Conservation (phyloP, 495 filamentous ascomycete species). For the Melanomma pulvis-pyrius region DNA sequence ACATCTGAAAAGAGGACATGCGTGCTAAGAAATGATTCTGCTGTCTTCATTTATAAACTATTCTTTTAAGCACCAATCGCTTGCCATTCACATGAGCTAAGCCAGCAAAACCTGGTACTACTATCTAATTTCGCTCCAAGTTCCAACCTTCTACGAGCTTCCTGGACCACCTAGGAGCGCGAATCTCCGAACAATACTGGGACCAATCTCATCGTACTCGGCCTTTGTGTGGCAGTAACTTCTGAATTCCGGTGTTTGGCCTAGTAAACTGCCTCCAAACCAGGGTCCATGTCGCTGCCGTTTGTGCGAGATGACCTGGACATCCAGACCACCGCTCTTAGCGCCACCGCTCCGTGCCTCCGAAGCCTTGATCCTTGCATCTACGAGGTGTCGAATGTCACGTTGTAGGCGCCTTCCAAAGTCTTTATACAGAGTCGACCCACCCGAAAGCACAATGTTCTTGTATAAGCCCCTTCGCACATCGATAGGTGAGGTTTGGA, state of each 20-base stretch:
- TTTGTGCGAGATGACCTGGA: slow-evolving; percentile 95
- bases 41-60: neutral
- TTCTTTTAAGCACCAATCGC: neutral
- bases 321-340: slow-evolving; percentile 82
- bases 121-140: neutral
- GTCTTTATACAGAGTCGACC: slow-evolving; percentile 95
- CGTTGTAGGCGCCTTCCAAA: slow-evolving; percentile 94
- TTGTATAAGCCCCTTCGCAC: slow-evolving; percentile 97
- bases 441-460: slow-evolving; percentile 97
- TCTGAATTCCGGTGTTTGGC: slow-evolving; percentile 97
- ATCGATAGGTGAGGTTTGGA: slow-evolving; percentile 96
- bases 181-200: slow-evolving; percentile 93
- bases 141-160: slow-evolving; percentile 42
- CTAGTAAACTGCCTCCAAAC: slow-evolving; percentile 95
- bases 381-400: slow-evolving; percentile 93
- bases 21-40: neutral
- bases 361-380: slow-evolving; percentile 85
- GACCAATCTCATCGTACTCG: slow-evolving; percentile 90
- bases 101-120: neutral
- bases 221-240: slow-evolving; percentile 99
- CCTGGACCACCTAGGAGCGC: slow-evolving; percentile 92
- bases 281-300: slow-evolving; percentile 94
- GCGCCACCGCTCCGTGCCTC: slow-evolving; percentile 87
- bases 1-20: neutral
- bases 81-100: neutral